phyloP scores from a whole-genome alignment of 208 protist genomes.

The Trypanosoma cruzi region DNA sequence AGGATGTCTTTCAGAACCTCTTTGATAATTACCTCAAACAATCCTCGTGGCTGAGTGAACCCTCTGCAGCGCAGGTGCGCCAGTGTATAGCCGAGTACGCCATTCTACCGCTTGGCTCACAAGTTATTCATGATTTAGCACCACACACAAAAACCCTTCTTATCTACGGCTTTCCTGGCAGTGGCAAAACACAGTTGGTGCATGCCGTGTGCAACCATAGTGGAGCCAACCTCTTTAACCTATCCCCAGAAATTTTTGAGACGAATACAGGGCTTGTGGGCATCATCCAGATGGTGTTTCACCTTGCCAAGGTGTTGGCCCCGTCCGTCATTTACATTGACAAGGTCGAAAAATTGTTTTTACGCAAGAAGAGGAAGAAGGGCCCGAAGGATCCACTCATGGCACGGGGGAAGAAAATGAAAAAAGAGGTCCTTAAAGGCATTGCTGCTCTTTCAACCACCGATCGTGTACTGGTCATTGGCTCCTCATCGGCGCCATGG shows the following conservation, averaged over 20 bases:
- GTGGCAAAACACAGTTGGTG: slow-evolving; percentile 92
- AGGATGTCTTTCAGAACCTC: slow-evolving; percentile 74
- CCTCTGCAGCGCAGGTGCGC: slow-evolving; percentile 83
- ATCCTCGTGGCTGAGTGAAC: slow-evolving; percentile 66
- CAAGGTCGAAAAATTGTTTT: slow-evolving; percentile 89
- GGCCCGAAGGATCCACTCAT: slow-evolving; percentile 55
- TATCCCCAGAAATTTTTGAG: slow-evolving; percentile 88
- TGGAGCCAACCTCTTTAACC: slow-evolving; percentile 92
- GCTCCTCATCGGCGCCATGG: slow-evolving; percentile 73
- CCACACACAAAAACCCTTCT: slow-evolving; percentile 69
- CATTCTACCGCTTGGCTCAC: slow-evolving; percentile 90
- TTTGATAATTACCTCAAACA: slow-evolving; percentile 69
- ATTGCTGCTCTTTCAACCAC: slow-evolving; percentile 75
- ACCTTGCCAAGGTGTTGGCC: slow-evolving; percentile 83
- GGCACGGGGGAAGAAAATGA: slow-evolving; percentile 86
- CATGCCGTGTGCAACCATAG: slow-evolving; percentile 87
- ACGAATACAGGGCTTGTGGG: slow-evolving; percentile 68
- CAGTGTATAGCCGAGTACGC: slow-evolving; percentile 74
- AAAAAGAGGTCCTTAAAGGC: slow-evolving; percentile 89
- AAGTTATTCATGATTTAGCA: slow-evolving; percentile 88
- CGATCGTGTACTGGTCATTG: slow-evolving; percentile 93
- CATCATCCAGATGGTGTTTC: slow-evolving; percentile 90
- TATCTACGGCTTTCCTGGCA: slow-evolving; percentile 85
- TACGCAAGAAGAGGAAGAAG: slow-evolving; percentile 65
- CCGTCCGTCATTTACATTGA: slow-evolving; percentile 96